Evolutionary conservation across 257 asterid species (phyloP), one percentile per base, ranked within the genome.

Genomic region (Nicotiana obtusifolia): DNA sequence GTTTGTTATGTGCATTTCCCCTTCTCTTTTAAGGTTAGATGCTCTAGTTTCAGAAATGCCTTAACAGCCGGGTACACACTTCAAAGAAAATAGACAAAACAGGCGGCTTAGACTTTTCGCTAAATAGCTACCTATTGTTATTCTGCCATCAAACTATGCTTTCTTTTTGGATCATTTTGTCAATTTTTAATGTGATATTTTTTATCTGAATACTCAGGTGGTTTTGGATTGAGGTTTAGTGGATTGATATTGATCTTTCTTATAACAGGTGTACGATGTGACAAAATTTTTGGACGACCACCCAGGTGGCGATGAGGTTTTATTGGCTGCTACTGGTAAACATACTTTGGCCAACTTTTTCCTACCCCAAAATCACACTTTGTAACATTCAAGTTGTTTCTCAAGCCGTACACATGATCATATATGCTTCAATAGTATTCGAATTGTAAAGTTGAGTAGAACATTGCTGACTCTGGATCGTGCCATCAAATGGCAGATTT

Each of bases 291-390:
- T 94, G 92, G 97, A 94, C 53, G 97, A 94, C 84, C 98, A 94
- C 87, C 98, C 98, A 1, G 98, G 98, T 60, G 98, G 98, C 7
- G 98, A 94, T 28, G 98, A 94, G 77, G 98, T 94, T 44, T 82
- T 94, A 87, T 67, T 94, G 86, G 89, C 95, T 71, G 91, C 95
- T 77, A 91, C 98, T 26, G 98, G 98, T 93, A 84, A 84, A 56
- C 37, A 41, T 41, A 22, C 37, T 11, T 49, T 20, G 79, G 47
- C 44, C 60, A 16, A 5, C 41, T 26, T 14, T 19, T 65, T 24
- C 35, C 54, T 52, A 49, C 41, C 22, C 41, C 22, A 24, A 73
- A 73, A 73, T 62, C 61, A 73, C 61, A 44, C 41, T 7, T 15
- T 15, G 20, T 47, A 24, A 49, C 22, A 15, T 30, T 6, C 56